Evolutionary conservation across 768 basidiomycete species (phyloP), one percentile per base, ranked within the genome.

Genomic region (Trametes cingulata): DNA sequence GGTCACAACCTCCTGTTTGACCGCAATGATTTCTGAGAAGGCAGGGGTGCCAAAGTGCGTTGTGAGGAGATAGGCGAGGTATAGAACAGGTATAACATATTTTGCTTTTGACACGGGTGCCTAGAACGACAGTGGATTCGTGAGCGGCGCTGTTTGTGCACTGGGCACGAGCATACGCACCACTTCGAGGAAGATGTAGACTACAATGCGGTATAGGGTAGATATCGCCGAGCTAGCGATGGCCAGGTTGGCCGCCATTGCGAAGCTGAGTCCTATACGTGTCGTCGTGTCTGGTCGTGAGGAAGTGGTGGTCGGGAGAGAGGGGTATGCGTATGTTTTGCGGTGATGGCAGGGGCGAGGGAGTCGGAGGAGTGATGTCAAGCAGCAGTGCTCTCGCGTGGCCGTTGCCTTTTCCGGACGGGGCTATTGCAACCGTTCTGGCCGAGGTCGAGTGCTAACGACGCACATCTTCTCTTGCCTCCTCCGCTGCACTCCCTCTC

Each of bases 121-220:
- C 81, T 79, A 57, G 36, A 56, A 46, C 52, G 27, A 40, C 17
- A 36, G 55, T 41, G 58, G 6, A 27, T 41, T 25, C 58, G 20
- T 36, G 54, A 13, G 17, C 41, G 41, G 36, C 37, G 19, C 19
- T 56, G 36, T 53, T 17, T 17, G 8, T 22, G 33, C 9, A n/a
- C 24, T 20, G 19, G 22, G 42, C 6, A 33, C 10, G 29, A 10
- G 25, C 39, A 24, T 17, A 74, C 81, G 55, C 55, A 82, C 83
- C 33, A 86, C 74, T 63, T 79, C 71, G 27, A 86, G 76, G 61
- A 84, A 86, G 22, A 84, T 37, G 70, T 78, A 83, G 33, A 72
- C 64, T 41, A 71, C 61, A 20, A 81, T 37, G 40, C 84, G 78
- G 69, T 83, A 83, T 27, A 73, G 52, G 1, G 75, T 71, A 3